Evolutionary conservation across 148 eudicot genomes (phyloP), one percentile per base, ranked within the genome.

Genomic region (Heliamphora exappendiculata): DNA sequence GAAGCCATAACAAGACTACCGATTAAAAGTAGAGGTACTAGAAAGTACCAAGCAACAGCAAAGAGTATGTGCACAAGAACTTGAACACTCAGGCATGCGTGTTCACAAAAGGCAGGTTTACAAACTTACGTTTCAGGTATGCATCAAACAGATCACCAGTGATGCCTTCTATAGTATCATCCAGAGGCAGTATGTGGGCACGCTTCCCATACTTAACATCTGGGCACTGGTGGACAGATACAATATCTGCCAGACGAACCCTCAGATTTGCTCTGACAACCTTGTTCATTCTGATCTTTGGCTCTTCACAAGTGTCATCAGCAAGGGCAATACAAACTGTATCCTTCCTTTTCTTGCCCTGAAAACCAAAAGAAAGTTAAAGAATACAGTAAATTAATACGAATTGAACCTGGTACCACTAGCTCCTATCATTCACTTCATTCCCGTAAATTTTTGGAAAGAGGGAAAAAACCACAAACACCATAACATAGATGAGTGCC

Each of bases 121-220:
- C 9, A 51, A 73, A 82, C 81, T 78, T 54, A 82, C 84, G 86
- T 73, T 83, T 80, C 24, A 83, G 72, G 66, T 75, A 83, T 28
- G 83, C 75, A 50, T 83, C 86, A 67, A 80, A 83, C 37, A 83
- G 75, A 76, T 83, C 76, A n/a, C 83, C 86, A 24, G 86, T 83
- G 72, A 83, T 60, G 36, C 86, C 86, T 71, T 83, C 86, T 24
- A 83, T 73, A 39, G 83, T 76, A 60, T 83, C 86, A 67, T 83
- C 86, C 44, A 80, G 29, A 5, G 86, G 86, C 42, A 83, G 76
- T 45, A 80, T 73, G 37, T 83, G 86, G 12, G 76, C 80, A 37
- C 80, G 80, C 20, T 73, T 83, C 24, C 83, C 83, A 67, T 78
- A 82, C 57, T 82, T 82, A 12, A 78, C 81, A 78, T 78, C 76